Evolutionary conservation across 345 rosid genomes (phyloP).

Genomic region (Boechera divaricarpa): DNA sequence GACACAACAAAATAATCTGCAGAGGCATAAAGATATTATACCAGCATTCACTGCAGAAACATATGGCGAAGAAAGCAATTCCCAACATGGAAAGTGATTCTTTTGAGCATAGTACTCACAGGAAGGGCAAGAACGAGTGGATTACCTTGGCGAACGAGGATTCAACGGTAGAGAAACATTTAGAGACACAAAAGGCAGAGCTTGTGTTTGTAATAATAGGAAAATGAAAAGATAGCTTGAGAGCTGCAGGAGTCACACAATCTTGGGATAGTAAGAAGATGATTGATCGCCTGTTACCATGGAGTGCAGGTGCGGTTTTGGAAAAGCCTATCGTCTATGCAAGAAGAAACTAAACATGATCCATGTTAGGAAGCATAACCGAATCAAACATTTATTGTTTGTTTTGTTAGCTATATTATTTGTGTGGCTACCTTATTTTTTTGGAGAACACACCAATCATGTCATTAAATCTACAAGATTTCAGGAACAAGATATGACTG

Average conservation of each 20-base stretch:
- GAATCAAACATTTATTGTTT: conserved; percentile 14
- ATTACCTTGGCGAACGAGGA: conserved; percentile 52
- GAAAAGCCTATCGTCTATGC: conserved; percentile 23
- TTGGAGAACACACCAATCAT: conserved; percentile 27
- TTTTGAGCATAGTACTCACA: conserved; percentile 34
- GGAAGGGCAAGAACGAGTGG: conserved; percentile 28
- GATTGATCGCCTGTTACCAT: conserved; percentile 6
- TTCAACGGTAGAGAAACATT: conserved; percentile 53
- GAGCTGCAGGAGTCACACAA: conserved; percentile 54
- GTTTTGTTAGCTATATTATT: neutral
- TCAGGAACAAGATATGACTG: neutral
- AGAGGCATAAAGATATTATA: conserved; percentile 35
- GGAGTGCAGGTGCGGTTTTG: conserved; percentile 9
- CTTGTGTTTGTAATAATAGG: conserved; percentile 52
- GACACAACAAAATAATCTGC: conserved; percentile 35
- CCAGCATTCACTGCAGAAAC: conserved; percentile 25
- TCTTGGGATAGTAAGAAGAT: conserved; percentile 36
- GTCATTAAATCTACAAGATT: conserved; percentile 26
- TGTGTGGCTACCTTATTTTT: conserved; percentile 15
- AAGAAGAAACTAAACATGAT: conserved; percentile 19
- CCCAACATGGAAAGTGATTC: conserved; percentile 35
- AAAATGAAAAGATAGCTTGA: conserved; percentile 54
- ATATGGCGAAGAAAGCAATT: conserved; percentile 32
- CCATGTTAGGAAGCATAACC: conserved; percentile 28
- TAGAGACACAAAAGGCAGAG: conserved; percentile 59